phyloP scores from a whole-genome alignment of 306 rosid species.

The Abrus pulchellus region DNA sequence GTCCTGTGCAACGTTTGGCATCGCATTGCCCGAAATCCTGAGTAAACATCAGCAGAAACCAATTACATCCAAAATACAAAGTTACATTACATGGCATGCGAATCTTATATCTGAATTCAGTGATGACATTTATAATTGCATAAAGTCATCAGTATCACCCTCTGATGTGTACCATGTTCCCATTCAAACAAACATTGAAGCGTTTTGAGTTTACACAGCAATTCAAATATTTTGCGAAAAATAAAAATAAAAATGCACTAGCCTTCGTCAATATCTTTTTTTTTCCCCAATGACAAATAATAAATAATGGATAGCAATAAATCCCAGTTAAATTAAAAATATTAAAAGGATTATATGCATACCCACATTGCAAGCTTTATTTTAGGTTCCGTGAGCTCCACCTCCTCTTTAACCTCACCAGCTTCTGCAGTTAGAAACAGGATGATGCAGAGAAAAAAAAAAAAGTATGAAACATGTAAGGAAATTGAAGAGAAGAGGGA shows the following conservation, averaged over 20 bases:
- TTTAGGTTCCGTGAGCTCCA: conserved; percentile 61
- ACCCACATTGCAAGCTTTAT: conserved; percentile 98
- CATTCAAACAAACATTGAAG: neutral
- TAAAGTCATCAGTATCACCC: neutral
- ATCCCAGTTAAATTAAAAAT: neutral
- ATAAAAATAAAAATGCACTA: neutral
- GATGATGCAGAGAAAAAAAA: neutral
- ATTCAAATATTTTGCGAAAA: neutral
- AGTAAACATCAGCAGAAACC: conserved; percentile 46
- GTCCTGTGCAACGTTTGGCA: conserved; percentile 90
- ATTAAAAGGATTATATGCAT: conserved; percentile 47
- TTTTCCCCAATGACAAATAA: neutral
- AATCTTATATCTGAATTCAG: conserved; percentile 25
- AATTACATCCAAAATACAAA: conserved; percentile 32
- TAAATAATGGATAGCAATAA: neutral
- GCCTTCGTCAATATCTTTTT: neutral
- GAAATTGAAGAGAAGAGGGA: neutral
- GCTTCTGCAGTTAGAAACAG: conserved; percentile 46
- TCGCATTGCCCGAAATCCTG: conserved; percentile 99
- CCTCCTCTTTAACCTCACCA: conserved; percentile 49
- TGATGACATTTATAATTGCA: neutral
- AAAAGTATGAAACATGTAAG: conserved; percentile 19
- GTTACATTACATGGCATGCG: neutral
- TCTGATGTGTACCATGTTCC: neutral
- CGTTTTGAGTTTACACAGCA: neutral